Percentiles rank a stretch among this genome's conserved stretches.
Conservation (phyloP, 176 grass and related monocot genomes). For the maize (Zea mays) region Zm-B73-REFERENCE-NAM-5.0 NC_050098.1:157939501-157940000, state of each 20-base stretch:
- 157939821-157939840: conserved; percentile 42
- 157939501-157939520: conserved; percentile 79
- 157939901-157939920: conserved; percentile 64
- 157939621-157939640: conserved; percentile 10
- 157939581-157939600: conserved; percentile 45
- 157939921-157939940: conserved; percentile 57
- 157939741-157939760: conserved; percentile 21
- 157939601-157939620: conserved; percentile 38
- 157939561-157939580: conserved; percentile 43
- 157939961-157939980: conserved; percentile 65
- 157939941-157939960: conserved; percentile 57
- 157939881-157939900: conserved; percentile 55
- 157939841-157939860: conserved; percentile 8
- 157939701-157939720: conserved; percentile 36
- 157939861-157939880: conserved; percentile 36
- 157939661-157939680: not conserved
- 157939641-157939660: not conserved
- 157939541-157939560: conserved; percentile 73
- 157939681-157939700: conserved; percentile 42
- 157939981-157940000: conserved; percentile 53
- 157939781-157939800: conserved; percentile 33
- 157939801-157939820: conserved; percentile 36
- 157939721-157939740: not conserved
- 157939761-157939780: no score
- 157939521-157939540: conserved; percentile 48